phyloP scores from a whole-genome alignment of 2,329 filamentous ascomycete genomes.

The Sclerotinia minor region DNA sequence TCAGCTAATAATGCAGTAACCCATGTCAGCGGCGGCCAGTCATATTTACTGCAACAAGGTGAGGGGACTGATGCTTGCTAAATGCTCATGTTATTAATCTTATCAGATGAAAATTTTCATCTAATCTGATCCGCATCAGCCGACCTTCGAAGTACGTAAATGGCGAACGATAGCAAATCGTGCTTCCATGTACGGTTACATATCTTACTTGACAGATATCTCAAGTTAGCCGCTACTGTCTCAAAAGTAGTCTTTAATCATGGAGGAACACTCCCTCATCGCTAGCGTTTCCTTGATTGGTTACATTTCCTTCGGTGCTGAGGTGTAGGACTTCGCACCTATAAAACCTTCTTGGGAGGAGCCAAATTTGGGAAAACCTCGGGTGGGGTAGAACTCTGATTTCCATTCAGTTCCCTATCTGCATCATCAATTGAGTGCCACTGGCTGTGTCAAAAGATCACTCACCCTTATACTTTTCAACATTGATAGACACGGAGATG shows the following conservation, averaged over 20 bases:
- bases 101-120: conserved; percentile 25
- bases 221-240: not conserved
- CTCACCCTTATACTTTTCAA: not conserved
- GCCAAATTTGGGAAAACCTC: not conserved
- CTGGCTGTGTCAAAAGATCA: not conserved
- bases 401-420: not conserved
- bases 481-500: not conserved
- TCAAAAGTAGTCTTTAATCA: not conserved
- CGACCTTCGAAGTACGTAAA: conserved; percentile 11
- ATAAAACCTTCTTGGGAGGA: not conserved
- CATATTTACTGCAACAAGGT: conserved; percentile 14
- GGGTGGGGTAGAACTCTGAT: not conserved
- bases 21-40: conserved; percentile 13
- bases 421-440: not conserved
- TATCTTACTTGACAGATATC: not conserved
- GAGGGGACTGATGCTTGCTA: not conserved
- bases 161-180: not conserved
- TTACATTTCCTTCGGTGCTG: not conserved
- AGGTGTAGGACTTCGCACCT: not conserved
- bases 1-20: conserved; percentile 9
- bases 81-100: conserved; percentile 3
- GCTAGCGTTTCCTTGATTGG: not conserved
- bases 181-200: not conserved
- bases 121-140: conserved; percentile 21
- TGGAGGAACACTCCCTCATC: not conserved